Evolutionary conservation across 2,329 filamentous ascomycete genomes (phyloP), one percentile per base, ranked within the genome.

Genomic region (Aspergillus sp.): DNA sequence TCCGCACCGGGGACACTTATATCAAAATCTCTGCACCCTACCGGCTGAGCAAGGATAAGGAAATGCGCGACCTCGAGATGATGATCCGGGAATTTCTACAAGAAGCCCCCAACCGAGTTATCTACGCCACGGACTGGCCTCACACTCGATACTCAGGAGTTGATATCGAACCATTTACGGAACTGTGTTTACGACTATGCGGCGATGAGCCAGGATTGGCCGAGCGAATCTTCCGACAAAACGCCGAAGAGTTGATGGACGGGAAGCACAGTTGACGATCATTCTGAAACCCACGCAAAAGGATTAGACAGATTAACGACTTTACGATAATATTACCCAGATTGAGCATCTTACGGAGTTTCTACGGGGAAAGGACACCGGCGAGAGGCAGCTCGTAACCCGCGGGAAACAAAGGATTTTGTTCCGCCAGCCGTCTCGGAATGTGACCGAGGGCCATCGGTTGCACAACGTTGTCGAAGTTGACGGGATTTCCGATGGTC

Each of bases 41-140:
- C 70, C 79, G 85, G 6, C 75, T 86, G 39, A 81, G 79, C 51
- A 71, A 75, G 46, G 77, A 82, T 54, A 70, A 73, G 6, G 66
- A 78, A 22, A 75, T 81, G 59, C 73, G 71, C 29, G 77, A 83
- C 50, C 63, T 85, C 3, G 78, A 82, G 55, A 76, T 77, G 2
- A 71, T 87, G 45, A 80, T 78, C 9, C 73, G 69, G 14, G 81
- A 86, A 64, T 71, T 87, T 7, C 64, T 87, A 36, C 69, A 70
- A 3, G 70, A 78, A 4, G 80, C 77, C 11, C 76, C 76, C 2
- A 71, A 78, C 22, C 75, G 79, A 16, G 75, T 85, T 10, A 79
- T 87, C 0, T 88, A 85, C 69, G 85, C 84, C 1, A 85, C 84
- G 0, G 85, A 88, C 65, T 88, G 85, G 86, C 86, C 86, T 20